phyloP scores from a whole-genome alignment of 1,284 basidiomycete species.

The Cutaneotrichosporon spelunceum region DNA sequence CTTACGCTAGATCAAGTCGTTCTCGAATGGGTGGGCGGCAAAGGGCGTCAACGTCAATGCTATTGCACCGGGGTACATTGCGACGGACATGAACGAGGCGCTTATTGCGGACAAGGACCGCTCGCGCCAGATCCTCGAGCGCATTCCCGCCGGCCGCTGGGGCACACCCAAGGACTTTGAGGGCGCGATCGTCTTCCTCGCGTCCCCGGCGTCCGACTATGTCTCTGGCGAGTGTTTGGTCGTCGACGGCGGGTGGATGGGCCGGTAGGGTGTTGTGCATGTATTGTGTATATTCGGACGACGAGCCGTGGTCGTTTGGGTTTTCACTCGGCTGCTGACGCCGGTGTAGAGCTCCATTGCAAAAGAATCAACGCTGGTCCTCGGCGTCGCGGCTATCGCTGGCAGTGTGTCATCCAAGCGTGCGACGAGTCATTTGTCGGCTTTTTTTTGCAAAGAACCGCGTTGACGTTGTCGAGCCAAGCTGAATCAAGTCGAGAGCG shows the following conservation, averaged over 20 bases:
- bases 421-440: no score
- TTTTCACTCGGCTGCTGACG: no score
- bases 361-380: no score
- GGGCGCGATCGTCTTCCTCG: slow-evolving; percentile 84
- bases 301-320: no score
- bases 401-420: no score
- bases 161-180: slow-evolving; percentile 83
- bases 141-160: slow-evolving; percentile 90
- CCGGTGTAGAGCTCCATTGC: no score
- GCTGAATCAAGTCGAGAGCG: no score
- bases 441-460: no score
- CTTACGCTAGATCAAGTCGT: slow-evolving; percentile 47
- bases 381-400: no score
- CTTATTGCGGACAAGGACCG: slow-evolving; percentile 50
- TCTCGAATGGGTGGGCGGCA: slow-evolving; percentile 65
- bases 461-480: no score
- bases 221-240: slow-evolving; percentile 71
- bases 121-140: slow-evolving; percentile 81
- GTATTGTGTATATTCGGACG: background rate
- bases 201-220: slow-evolving; percentile 80
- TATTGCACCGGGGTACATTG: slow-evolving; percentile 86
- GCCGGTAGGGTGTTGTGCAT: slow-evolving; percentile 13
- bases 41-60: slow-evolving; percentile 84
- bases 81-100: slow-evolving; percentile 64
- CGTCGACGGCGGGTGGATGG: slow-evolving; percentile 54